Evolutionary conservation across 73 alveolate genomes (phyloP), one percentile per base, ranked within the genome.

Genomic region (Paramecium pentaurelia): DNA sequence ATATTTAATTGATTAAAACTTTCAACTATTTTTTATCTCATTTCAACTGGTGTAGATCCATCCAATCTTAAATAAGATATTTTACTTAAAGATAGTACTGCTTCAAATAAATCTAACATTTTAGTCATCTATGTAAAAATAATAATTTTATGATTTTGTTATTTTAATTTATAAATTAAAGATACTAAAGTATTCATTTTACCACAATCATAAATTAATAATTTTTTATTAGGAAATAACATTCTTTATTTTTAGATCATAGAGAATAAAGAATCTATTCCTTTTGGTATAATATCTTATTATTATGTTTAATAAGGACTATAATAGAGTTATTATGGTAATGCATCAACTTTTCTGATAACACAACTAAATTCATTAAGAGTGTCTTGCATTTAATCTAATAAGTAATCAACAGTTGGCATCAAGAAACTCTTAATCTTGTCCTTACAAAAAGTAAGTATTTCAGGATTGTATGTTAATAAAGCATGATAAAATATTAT

Each of bases 201-300:
- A 36, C 99, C 99, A 75, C 99, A 98, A 93, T 99, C 99, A 86
- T 99, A 98, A 87, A 98, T 98, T 60, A 99, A 97, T 18, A 97
- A 93, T 92, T 98, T 98, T 89, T 98, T 98, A 93, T 98, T 99
- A 34, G 99, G 99, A 95, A 97, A 98, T 37, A 86, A 93, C 91
- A 80, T 80, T 47, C 91, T 80, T 45, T 42, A 45, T 22, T 44
- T 80, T 80, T 80, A 36, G n/a, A 80, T 45, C 77, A 80, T 80
- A 38, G 18, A 27, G 20, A 18, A 80, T 22, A 80, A 4, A 25
- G 64, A 22, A 42, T 80, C 91, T 0, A 49, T 11, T 1, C 58
- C 77, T 22, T 42, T 18, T 9, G 75, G 71, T 11, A 47, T 49
- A 3, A 11, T 3, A 42, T 80, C 73, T 16, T 27, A 7, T 25